Evolutionary conservation across 169 alveolate species (phyloP).

Genomic region (Cryptosporidium canis): DNA sequence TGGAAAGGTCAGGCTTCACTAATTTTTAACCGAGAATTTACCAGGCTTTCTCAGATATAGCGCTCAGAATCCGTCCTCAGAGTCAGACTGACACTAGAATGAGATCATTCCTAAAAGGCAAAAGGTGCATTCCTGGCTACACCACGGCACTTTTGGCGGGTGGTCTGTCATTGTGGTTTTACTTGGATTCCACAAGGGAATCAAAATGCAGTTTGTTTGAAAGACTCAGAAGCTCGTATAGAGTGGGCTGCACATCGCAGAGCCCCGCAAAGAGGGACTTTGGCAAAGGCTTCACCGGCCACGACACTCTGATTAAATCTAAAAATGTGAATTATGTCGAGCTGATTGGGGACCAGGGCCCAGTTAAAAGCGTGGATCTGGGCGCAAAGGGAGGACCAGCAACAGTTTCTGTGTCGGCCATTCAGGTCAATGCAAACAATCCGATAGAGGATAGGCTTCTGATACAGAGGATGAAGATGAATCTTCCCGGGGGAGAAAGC

Average conservation of each 20-base stretch:
- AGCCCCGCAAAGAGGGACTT: not conserved
- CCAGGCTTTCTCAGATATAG: too few species aligned
- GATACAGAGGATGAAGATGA: constrained; percentile 47
- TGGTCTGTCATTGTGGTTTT: not conserved
- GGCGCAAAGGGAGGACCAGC: not conserved
- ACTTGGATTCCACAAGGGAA: not conserved
- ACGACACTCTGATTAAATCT: too few species aligned
- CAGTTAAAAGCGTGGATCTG: not conserved
- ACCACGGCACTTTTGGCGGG: constrained; percentile 22
- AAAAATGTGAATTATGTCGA: not conserved
- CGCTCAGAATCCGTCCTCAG: too few species aligned
- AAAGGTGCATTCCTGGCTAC: not conserved
- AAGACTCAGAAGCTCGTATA: not conserved
- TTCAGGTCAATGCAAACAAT: constrained; percentile 62
- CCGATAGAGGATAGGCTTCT: constrained; percentile 67
- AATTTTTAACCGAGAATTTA: too few species aligned
- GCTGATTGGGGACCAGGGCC: constrained; percentile 55
- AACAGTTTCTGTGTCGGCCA: constrained; percentile 14
- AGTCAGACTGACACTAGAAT: not conserved
- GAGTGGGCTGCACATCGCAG: constrained; percentile 2
- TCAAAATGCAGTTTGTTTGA: not conserved
- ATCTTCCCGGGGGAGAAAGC: not conserved
- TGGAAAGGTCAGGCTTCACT: too few species aligned
- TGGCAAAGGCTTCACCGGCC: not conserved
- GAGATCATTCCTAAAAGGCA: not conserved